Evolutionary conservation across 1,139 yeast species (phyloP), one percentile per base, ranked within the genome.

Genomic region (Eremothecium cymbalariae): DNA sequence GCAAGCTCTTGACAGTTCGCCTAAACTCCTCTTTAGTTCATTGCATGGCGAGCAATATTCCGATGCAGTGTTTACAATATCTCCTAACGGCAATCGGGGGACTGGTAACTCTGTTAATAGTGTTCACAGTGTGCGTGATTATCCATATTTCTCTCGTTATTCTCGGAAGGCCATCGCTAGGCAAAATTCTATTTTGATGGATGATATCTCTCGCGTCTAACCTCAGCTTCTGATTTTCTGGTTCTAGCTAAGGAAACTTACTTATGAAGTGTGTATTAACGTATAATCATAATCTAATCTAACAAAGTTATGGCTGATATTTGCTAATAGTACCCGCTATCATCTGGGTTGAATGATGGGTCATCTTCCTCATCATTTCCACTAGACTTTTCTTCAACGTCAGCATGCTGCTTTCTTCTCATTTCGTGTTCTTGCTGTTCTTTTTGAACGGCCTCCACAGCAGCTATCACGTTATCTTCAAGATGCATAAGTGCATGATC

Each of bases 381-480:
- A 23, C 37, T 8, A 19, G 8, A 44, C n/a, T 40, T 41, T 12
- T 40, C 42, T 27, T 40, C 46, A 16, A 36, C 24, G 18, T 41
- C 38, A 18, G 37, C 43, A 6, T 34, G 33, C 11, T 35, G 26
- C 13, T 32, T 25, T 29, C 31, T 38, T 18, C 26, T 29, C 18
- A 28, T 30, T 11, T 25, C 28, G 30, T 25, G 19, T 19, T 30
- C 26, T 30, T 21, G 23, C 35, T 32, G 48, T 28, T 40, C 50
- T 28, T 55, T 46, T 44, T 72, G 77, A 0, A 77, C 82, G 30
- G 77, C 76, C 44, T 76, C 81, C 2, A 77, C 81, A 3, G 77
- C 83, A 0, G 81, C 84, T 39, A 77, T 70, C 8, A 77, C 68
- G 32, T 76, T 75, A 36, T 65, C 69, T 18, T 62, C 68, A 48